These are phyloP conservation scores for Tillandsia leiboldiana DNA, from an alignment of 176 grass and related monocot genomes.

Conservation along the genomic window DNA sequence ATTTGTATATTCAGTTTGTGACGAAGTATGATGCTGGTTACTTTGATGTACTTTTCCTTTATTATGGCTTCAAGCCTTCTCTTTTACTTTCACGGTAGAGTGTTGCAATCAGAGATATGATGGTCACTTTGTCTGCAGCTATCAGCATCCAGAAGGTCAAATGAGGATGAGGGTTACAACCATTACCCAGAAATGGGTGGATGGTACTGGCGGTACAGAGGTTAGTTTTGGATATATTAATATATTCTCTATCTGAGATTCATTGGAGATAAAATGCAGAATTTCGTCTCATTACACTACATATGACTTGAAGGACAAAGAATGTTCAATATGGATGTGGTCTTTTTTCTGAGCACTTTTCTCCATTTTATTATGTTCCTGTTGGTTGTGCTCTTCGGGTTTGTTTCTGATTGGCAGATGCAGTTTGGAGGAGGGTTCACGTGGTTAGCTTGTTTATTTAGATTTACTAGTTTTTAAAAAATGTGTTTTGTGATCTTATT, in stretches of 20 bases:
- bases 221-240: too few species aligned
- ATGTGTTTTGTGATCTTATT: too few species aligned
- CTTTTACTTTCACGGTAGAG: constrained; percentile 15
- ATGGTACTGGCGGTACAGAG: constrained; percentile 62
- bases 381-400: too few species aligned
- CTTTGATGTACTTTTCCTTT: constrained; percentile 12
- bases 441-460: too few species aligned
- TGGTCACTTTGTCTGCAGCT: constrained; percentile 38
- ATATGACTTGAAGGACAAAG: too few species aligned
- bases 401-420: too few species aligned
- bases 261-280: not conserved
- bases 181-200: constrained; percentile 81
- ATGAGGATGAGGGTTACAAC: constrained; percentile 85
- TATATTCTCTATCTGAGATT: not conserved
- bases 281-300: not conserved
- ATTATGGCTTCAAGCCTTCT: not conserved
- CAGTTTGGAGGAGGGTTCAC: too few species aligned
- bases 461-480: too few species aligned
- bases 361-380: too few species aligned
- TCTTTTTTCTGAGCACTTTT: too few species aligned
- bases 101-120: constrained; percentile 3
- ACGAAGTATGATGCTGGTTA: constrained; percentile 47
- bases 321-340: too few species aligned
- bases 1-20: constrained; percentile 91
- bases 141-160: constrained; percentile 90